Evolutionary conservation across 352 stramenopile genomes (phyloP), one percentile per base, ranked within the genome.

Genomic region (Globisporangium iwayamae): DNA sequence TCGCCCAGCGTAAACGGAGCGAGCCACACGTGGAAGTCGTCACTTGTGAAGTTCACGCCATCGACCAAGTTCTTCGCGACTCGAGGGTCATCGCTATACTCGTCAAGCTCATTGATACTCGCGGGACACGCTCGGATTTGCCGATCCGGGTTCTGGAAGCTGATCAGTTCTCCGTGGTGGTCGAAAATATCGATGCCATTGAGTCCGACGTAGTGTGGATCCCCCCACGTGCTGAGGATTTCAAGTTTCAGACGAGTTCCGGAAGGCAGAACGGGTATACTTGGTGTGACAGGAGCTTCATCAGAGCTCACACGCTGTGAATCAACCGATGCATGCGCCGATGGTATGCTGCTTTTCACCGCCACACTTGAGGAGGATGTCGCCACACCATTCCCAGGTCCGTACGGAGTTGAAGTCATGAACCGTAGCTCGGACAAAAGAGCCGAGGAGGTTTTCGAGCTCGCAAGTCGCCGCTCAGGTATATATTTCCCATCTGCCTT

Each of bases 11-110:
- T 87, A 52, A 85, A 97, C 11, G 91, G 91, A 11, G 91, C 84
- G 0, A 98, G 69, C 91, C 91, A 98, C 78, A 94, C 88, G 73
- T 98, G 90, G 13, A 94, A 84, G 60, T 97, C 91, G 59, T 98
- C 90, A 60, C 83, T 95, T 2, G 91, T 97, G 47, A 85, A 83
- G 50, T 96, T 96, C 0, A 91, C 72, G 3, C 90, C 89, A 59
- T 98, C 91, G 1, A 97, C 78, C 4, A 93, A 59, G 51, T 92
- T 94, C 62, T 68, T 73, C 0, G 83, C 68, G 2, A 94, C 77
- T 16, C 84, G 83, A 4, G 82, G 84, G 60, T 96, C 87, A 22
- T 91, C 69, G 4, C 75, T 71, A 62, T 96, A 97, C 46, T 96
- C 89, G n/a, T 94, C 81, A 4, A 97, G 72, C 4, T 91, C 81